Evolutionary conservation across 305 asterid species (phyloP).

Genomic region (Solanum hybrid): DNA sequence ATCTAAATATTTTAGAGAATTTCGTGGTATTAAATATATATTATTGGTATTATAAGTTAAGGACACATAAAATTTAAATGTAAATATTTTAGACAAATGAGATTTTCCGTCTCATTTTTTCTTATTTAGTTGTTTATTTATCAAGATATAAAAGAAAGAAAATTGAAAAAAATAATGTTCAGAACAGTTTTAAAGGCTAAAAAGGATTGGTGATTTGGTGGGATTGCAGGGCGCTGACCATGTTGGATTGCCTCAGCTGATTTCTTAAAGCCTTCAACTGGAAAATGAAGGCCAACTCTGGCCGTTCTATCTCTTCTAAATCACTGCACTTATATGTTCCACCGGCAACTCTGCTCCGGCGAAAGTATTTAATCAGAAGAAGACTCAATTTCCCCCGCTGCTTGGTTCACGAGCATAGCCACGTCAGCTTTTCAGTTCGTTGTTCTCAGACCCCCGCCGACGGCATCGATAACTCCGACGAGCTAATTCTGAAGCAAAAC

Average conservation of each 20-base stretch:
- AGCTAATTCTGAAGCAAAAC: neutral
- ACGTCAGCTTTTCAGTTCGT: slow-evolving; percentile 21
- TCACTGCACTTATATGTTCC: neutral
- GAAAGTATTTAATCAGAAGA: neutral
- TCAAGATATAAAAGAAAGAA: neutral
- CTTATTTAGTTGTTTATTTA: neutral
- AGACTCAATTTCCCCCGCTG: neutral
- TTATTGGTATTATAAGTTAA: too few species aligned
- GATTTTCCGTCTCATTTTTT: neutral
- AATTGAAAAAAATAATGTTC: neutral
- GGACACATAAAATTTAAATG: neutral
- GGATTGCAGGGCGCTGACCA: slow-evolving; percentile 4
- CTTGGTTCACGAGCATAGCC: slow-evolving; percentile 11
- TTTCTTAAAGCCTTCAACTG: neutral
- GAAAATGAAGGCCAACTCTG: slow-evolving; percentile 16
- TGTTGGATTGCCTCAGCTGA: neutral
- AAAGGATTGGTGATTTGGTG: neutral
- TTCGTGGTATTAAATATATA: too few species aligned
- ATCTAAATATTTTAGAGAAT: too few species aligned
- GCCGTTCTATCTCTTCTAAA: neutral
- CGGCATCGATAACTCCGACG: slow-evolving; percentile 11
- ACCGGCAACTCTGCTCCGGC: neutral
- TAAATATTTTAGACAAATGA: neutral
- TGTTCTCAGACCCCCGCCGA: slow-evolving; percentile 25
- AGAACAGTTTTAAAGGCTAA: neutral